Base-by-base conservation (phyloP, 768 basidiomycete genomes). In the Sistotremastrum niveocremeum region DNA sequence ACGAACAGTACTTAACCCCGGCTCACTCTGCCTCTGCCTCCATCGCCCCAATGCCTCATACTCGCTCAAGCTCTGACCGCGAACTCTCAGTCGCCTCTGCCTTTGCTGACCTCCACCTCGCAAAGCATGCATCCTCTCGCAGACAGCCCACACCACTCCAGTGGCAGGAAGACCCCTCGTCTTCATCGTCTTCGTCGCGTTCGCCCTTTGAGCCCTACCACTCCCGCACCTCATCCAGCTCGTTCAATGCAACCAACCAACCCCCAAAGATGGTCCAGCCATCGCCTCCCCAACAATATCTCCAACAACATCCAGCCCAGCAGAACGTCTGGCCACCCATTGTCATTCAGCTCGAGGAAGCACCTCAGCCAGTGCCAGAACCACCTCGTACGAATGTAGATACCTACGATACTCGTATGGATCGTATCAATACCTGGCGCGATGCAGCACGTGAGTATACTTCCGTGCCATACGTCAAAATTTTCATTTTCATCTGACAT, bases 401-500 rank as follows among this genome's bases (percentile, higher is more conserved):
- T 33, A 49, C 37, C 10, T 47, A 34, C 39, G 20, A 47, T n/a
- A 58, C 65, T 7, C 71, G 76, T 51, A 73, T 80, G 69, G 76
- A 71, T 56, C 79, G 84, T 50, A 77, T 87, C 46, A 69, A 77
- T 20, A 71, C 73, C 9, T 87, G 84, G 84, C 69, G 83, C 48
- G 77, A 83, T 40, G 65, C 51, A 49, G 64, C 45, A 54, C 65
- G 7, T 49, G 65, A 38, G 42, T 31, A 33, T 11, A 42, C n/a
- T 42, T 10, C 11, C 42, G 9, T 44, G 5, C 28, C 42, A 7
- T 4, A 33, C 42, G 30, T 30, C 20, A 31, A 6, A 9, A 32
- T 12, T 32, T 30, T 34, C 8, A 7, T 28, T 34, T 7, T 43
- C 7, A 34, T 9, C 42, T 43, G 6, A 40, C 39, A 6, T 30